phyloP scores from a whole-genome alignment of 1,139 yeast genomes.

The Yamadazyma dushanensis region DNA sequence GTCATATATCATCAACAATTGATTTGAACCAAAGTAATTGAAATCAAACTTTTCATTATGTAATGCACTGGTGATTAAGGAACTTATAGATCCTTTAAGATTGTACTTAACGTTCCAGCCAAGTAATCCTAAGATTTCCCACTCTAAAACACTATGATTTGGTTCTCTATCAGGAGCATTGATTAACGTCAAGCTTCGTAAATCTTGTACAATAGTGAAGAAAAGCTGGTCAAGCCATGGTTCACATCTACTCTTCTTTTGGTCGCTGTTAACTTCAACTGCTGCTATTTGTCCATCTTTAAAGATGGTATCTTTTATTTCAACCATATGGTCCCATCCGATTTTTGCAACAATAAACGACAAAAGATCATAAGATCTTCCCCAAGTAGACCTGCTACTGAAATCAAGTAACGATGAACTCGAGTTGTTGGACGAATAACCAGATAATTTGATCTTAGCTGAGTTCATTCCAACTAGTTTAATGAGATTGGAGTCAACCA shows the following conservation, averaged over 20 bases:
- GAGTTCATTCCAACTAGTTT: constrained; percentile 32
- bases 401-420: constrained; percentile 35
- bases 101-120: constrained; percentile 46
- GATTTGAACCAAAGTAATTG: constrained; percentile 41
- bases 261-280: constrained; percentile 4
- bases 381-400: constrained; percentile 41
- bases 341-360: constrained; percentile 37
- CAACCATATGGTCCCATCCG: constrained; percentile 42
- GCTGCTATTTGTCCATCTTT: constrained; percentile 10
- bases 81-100: constrained; percentile 37
- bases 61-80: constrained; percentile 41
- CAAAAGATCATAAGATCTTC: constrained; percentile 41
- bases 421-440: constrained; percentile 33
- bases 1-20: constrained; percentile 39
- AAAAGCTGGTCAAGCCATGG: constrained; percentile 44
- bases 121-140: constrained; percentile 43
- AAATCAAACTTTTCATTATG: constrained; percentile 36
- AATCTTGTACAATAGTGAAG: constrained; percentile 38
- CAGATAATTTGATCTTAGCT: constrained; percentile 27
- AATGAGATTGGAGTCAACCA: constrained; percentile 36
- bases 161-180: constrained; percentile 25
- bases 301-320: constrained; percentile 22
- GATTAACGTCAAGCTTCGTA: constrained; percentile 31
- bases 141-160: constrained; percentile 43
- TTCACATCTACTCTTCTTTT: constrained; percentile 22